phyloP scores from a whole-genome alignment of 1,139 yeast species.

The Hemisphaericaspora lyxosophila region DNA sequence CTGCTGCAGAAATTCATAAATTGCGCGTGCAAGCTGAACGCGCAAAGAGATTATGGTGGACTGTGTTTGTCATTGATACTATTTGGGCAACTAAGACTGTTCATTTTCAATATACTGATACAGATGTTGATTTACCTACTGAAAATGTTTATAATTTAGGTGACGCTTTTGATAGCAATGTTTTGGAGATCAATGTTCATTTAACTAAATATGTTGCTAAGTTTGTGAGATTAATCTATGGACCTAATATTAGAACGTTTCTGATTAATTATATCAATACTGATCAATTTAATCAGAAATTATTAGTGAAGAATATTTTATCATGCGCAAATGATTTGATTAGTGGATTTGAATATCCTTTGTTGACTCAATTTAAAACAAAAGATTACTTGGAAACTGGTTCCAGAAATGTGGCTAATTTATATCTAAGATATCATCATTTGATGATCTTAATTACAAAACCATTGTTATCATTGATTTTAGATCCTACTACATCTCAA shows the following conservation, averaged over 20 bases:
- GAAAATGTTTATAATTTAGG: slow-evolving; percentile 32
- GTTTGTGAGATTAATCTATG: slow-evolving; percentile 35
- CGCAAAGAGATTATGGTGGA: slow-evolving; percentile 55
- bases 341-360: slow-evolving; percentile 33
- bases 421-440: slow-evolving; percentile 49
- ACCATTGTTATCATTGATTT: slow-evolving; percentile 45
- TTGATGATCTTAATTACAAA: slow-evolving; percentile 44
- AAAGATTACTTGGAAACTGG: slow-evolving; percentile 21
- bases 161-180: slow-evolving; percentile 33
- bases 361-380: slow-evolving; percentile 24
- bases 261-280: slow-evolving; percentile 43
- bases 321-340: slow-evolving; percentile 30
- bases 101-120: slow-evolving; percentile 49
- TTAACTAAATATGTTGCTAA: slow-evolving; percentile 38
- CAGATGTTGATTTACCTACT: slow-evolving; percentile 48
- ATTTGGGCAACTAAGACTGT: slow-evolving; percentile 52
- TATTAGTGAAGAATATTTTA: slow-evolving; percentile 30
- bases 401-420: slow-evolving; percentile 36
- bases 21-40: slow-evolving; percentile 25
- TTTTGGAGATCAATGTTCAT: slow-evolving; percentile 41
- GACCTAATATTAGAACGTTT: slow-evolving; percentile 38
- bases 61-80: slow-evolving; percentile 50
- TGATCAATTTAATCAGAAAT: slow-evolving; percentile 38
- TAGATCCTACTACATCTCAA: slow-evolving; percentile 28
- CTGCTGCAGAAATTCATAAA: slow-evolving; percentile 3